Evolutionary conservation across 306 rosid genomes (phyloP).

Genomic region (Rubus idaeus): DNA sequence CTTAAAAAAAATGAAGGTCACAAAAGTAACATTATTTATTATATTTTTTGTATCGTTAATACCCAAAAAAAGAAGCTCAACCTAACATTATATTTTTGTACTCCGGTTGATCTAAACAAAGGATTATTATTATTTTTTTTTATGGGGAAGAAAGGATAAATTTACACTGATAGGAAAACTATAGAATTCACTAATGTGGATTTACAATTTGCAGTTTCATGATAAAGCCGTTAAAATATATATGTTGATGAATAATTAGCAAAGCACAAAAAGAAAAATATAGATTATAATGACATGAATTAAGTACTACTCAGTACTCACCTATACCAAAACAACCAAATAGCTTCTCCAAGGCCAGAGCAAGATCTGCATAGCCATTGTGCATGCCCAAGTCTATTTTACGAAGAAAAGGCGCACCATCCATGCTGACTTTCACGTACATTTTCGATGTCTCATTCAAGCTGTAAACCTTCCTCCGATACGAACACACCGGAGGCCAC

Average conservation of each 20-base stretch:
- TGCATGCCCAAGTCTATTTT: constrained; percentile 63
- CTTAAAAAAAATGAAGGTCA: too few species aligned
- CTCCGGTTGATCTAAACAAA: neutral
- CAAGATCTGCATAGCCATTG: constrained; percentile 56
- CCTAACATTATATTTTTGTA: neutral
- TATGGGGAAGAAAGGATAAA: too few species aligned
- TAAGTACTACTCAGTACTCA: constrained; percentile 35
- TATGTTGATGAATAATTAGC: neutral
- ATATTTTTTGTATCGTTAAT: too few species aligned
- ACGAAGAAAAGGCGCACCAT: constrained; percentile 88
- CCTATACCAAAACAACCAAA: constrained; percentile 66
- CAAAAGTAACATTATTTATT: too few species aligned
- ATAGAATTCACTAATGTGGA: neutral
- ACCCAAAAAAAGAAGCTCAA: too few species aligned
- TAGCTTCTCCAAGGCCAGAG: constrained; percentile 71
- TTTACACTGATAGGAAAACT: neutral
- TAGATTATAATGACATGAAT: neutral
- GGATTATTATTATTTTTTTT: too few species aligned
- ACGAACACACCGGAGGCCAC: constrained; percentile 97
- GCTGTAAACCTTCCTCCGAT: constrained; percentile 55
- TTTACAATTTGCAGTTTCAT: neutral
- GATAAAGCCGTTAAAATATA: neutral
- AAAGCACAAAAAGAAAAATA: neutral
- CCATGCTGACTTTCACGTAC: constrained; percentile 94
- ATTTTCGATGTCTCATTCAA: constrained; percentile 45